These are phyloP conservation scores for Santalum album DNA, from an alignment of 164 flowering plant species.

Conservation along the genomic window DNA sequence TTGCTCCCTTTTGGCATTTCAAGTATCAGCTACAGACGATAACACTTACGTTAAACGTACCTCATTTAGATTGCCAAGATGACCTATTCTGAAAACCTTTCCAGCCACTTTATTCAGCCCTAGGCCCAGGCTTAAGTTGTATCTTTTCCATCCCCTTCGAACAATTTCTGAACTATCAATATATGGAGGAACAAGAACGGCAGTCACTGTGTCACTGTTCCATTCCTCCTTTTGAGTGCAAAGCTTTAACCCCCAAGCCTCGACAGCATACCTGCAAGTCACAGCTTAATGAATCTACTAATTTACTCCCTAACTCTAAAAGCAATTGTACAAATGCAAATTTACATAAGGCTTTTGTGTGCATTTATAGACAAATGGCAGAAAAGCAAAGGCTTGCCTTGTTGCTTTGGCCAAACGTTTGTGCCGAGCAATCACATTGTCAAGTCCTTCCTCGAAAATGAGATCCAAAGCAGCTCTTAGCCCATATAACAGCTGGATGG, in stretches of 20 bases:
- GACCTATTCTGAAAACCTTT: conserved; percentile 97
- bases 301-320: neutral
- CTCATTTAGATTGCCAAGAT: conserved; percentile 92
- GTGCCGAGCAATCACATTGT: conserved; percentile 87
- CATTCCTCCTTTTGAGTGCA: conserved; percentile 92
- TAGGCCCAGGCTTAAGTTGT: conserved; percentile 88
- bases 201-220: conserved; percentile 94
- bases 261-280: conserved; percentile 74
- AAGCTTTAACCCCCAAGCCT: conserved; percentile 98
- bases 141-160: conserved; percentile 82
- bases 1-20: too few relatives aligned
- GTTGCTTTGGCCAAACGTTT: conserved; percentile 78
- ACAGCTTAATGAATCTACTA: neutral
- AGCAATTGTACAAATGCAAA: too few relatives aligned
- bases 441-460: conserved; percentile 91
- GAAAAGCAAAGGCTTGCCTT: conserved; percentile 33
- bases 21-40: too few relatives aligned
- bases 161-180: conserved; percentile 87
- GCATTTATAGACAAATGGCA: too few relatives aligned
- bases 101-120: conserved; percentile 98
- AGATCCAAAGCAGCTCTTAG: conserved; percentile 90
- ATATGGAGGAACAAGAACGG: conserved; percentile 80
- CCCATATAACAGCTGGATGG: conserved; percentile 87
- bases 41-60: too few relatives aligned
- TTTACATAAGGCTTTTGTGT: too few relatives aligned